phyloP scores from a whole-genome alignment of 2,329 filamentous ascomycete species.

The Lasiodiplodia citricola region DNA sequence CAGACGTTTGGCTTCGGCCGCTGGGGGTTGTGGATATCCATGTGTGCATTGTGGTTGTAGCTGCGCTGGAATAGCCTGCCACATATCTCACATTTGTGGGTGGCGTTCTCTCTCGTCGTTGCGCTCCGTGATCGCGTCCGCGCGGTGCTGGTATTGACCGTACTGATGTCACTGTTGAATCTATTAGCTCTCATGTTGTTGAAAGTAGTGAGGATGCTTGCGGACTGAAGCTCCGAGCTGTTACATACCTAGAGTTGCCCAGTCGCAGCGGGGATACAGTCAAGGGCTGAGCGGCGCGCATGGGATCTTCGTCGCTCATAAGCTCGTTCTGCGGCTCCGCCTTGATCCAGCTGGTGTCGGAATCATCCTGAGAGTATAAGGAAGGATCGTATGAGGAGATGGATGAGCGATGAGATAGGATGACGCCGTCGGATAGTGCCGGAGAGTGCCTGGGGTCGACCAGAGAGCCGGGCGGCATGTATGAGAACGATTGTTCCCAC shows the following conservation, averaged over 20 bases:
- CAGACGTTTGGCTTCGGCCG: constrained; percentile 75
- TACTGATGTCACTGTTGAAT: not conserved
- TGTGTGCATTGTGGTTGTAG: constrained; percentile 86
- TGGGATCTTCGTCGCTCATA: constrained; percentile 34
- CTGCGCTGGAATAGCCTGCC: constrained; percentile 79
- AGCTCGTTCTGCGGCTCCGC: constrained; percentile 36
- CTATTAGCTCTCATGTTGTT: not conserved
- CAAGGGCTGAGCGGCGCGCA: constrained; percentile 30
- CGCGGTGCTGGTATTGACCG: constrained; percentile 21
- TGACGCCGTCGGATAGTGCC: constrained; percentile 17
- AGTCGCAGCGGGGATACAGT: constrained; percentile 43
- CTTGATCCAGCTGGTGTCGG: constrained; percentile 39
- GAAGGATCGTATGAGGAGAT: constrained; percentile 40
- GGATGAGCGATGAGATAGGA: constrained; percentile 42
- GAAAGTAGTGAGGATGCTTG: not conserved
- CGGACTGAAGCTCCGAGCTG: constrained; percentile 1
- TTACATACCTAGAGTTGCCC: constrained; percentile 25
- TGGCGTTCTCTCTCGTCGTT: constrained; percentile 72
- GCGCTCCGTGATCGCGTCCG: constrained; percentile 28
- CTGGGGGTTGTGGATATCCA: constrained; percentile 80
- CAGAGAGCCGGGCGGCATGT: not conserved
- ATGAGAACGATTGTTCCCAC: constrained; percentile 13
- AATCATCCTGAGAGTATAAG: constrained; percentile 40
- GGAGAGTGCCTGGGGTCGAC: constrained; percentile 14
- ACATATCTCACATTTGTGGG: constrained; percentile 74